These are phyloP conservation scores for Alternaria angustiovoidea DNA, from an alignment of 2,329 filamentous ascomycete genomes.

Conservation along the genomic window DNA sequence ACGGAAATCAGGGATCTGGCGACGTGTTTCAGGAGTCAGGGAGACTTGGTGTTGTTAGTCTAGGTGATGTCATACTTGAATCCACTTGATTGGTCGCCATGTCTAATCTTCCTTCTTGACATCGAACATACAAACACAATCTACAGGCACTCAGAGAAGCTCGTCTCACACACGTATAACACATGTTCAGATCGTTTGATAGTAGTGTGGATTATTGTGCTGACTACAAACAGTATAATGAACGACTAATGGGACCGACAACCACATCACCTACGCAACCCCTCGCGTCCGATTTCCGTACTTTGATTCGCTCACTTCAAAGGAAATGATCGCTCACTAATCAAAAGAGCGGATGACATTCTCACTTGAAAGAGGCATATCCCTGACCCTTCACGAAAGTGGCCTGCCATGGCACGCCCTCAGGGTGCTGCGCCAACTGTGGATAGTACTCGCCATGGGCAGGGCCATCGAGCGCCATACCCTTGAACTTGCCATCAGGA, in stretches of 20 bases:
- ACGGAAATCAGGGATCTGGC: background rate
- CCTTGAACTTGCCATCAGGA: background rate
- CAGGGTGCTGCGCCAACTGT: background rate
- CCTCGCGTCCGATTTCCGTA: background rate
- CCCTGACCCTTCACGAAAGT: background rate
- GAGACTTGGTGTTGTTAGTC: background rate
- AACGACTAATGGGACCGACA: background rate
- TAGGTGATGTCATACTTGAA: background rate
- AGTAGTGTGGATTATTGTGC: background rate
- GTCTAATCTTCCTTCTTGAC: background rate
- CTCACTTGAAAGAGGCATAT: background rate
- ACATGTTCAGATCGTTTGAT: background rate
- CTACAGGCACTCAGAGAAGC: background rate
- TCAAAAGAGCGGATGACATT: background rate
- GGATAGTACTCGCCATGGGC: background rate
- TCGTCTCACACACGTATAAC: background rate
- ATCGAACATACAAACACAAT: background rate
- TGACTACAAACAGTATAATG: background rate
- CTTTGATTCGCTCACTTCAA: background rate
- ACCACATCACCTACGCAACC: background rate
- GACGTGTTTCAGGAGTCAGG: background rate
- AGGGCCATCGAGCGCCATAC: background rate
- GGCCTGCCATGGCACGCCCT: background rate
- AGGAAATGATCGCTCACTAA: fast-evolving
- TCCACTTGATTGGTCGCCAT: background rate